Percentiles rank a stretch among this genome's conserved stretches.
Evolutionary conservation across 2,329 filamentous ascomycete species (phyloP).

Genomic region (Acephala macrosclerotiorum): DNA sequence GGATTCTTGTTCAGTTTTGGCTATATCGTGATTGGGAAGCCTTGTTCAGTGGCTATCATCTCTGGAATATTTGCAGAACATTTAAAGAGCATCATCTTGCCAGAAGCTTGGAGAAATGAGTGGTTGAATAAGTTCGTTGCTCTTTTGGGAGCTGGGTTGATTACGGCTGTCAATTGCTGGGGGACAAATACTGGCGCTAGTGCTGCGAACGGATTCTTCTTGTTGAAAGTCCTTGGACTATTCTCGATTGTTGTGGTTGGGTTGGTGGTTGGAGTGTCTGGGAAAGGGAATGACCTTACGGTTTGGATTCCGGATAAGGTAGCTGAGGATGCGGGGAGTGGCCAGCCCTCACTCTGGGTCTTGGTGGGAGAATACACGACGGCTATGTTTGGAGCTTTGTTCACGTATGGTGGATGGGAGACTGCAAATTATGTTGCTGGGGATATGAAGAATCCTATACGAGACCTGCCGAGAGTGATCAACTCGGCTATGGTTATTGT

Average conservation of each 20-base stretch:
- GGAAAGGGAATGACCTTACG: constrained; percentile 1
- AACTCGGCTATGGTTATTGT: constrained; percentile 6
- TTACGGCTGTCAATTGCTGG: constrained; percentile 7
- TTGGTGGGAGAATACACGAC: constrained; percentile 8
- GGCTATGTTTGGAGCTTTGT: constrained; percentile 4
- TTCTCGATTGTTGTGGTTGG: constrained; percentile 9
- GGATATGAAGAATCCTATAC: constrained; percentile 3
- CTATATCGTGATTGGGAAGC: constrained; percentile 1
- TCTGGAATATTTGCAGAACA: constrained; percentile 2
- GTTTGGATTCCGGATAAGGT: constrained; percentile 6
- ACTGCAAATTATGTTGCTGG: constrained; percentile 4
- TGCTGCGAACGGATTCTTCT: constrained; percentile 1
- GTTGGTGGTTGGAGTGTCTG: neutral
- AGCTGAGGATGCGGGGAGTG: neutral
- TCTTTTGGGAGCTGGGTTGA: neutral
- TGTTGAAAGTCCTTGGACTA: neutral
- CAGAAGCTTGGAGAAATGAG: neutral
- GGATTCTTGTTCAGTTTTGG: constrained; percentile 9
- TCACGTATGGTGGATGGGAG: constrained; percentile 7
- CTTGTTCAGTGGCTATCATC: constrained; percentile 4
- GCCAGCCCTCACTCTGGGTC: neutral
- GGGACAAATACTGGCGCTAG: constrained; percentile 1
- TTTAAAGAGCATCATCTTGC: constrained; percentile 5
- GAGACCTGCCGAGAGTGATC: constrained; percentile 4
- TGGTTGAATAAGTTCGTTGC: neutral